These are phyloP conservation scores for Dactylellina leptospora DNA, from an alignment of 2,329 filamentous ascomycete species.

Conservation along the genomic window DNA sequence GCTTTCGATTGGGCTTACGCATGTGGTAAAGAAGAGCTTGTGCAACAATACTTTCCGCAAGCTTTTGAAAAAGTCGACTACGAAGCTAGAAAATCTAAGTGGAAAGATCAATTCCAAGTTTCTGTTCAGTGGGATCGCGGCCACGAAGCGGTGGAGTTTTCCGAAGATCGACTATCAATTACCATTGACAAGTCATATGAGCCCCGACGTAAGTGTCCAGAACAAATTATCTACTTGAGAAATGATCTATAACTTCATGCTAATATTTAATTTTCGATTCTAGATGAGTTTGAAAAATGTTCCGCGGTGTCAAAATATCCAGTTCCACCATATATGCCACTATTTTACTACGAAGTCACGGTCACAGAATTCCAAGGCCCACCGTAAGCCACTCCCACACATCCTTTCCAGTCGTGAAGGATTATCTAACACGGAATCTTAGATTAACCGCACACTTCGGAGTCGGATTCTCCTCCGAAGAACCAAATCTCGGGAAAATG, in stretches of 20 bases:
- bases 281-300: background rate
- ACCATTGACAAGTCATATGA: background rate
- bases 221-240: too few relatives aligned
- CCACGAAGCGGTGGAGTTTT: background rate
- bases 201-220: conserved; percentile 1
- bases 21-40: background rate
- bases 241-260: background rate
- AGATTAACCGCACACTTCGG: background rate
- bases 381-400: background rate
- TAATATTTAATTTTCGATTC: background rate
- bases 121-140: background rate
- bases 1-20: conserved; percentile 37
- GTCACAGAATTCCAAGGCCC: background rate
- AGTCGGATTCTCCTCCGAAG: conserved; percentile 10
- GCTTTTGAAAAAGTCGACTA: background rate
- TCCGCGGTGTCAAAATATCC: background rate
- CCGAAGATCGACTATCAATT: conserved; percentile 7
- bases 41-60: conserved; percentile 9
- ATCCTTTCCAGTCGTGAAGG: background rate
- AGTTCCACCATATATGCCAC: conserved; percentile 5
- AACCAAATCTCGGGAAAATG: conserved; percentile 1
- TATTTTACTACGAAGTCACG: conserved; percentile 39
- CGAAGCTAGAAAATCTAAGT: background rate
- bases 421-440: background rate
- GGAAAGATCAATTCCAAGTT: background rate